phyloP scores from a whole-genome alignment of 2,329 filamentous ascomycete genomes.

The Pseudogymnoascus sp. region DNA sequence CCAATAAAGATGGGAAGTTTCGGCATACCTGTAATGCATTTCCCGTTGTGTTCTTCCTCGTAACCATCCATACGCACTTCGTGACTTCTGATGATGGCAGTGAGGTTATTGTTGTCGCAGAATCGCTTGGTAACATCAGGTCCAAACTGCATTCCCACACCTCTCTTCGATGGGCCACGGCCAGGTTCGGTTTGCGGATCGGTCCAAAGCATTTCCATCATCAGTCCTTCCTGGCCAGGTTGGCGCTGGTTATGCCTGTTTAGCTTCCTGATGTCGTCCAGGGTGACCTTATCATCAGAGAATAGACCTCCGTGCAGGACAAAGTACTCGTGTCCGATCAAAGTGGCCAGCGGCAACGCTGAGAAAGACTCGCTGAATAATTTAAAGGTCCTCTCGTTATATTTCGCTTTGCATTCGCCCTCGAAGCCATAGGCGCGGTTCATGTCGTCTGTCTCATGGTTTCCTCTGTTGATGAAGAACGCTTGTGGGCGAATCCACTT shows the following conservation, averaged over 20 bases:
- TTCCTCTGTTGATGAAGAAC: conserved; percentile 95
- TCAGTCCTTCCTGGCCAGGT: conserved; percentile 84
- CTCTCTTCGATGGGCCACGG: conserved; percentile 89
- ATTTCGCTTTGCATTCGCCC: conserved; percentile 96
- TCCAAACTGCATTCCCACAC: conserved; percentile 92
- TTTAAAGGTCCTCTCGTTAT: conserved; percentile 86
- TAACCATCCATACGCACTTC: conserved; percentile 99
- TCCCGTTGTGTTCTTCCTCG: conserved; percentile 91
- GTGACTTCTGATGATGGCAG: conserved; percentile 93
- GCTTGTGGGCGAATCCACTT: conserved; percentile 84
- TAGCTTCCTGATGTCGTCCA: conserved; percentile 90
- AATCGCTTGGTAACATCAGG: conserved; percentile 94
- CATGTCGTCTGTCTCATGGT: conserved; percentile 99
- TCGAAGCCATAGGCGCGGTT: conserved; percentile 98
- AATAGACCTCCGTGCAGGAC: conserved; percentile 92
- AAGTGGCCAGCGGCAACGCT: conserved; percentile 79
- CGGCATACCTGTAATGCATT: conserved; percentile 74
- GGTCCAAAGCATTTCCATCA: conserved; percentile 99
- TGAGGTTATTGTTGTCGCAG: conserved; percentile 90
- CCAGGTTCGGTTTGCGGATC: conserved; percentile 83
- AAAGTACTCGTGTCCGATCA: conserved; percentile 85
- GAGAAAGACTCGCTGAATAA: conserved; percentile 98
- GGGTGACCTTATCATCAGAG: conserved; percentile 83
- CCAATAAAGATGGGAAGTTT: not conserved
- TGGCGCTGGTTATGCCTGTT: conserved; percentile 86